A percentile compares a stretch with the other conserved stretches of the same genome.
Conservation (phyloP, 1,284 basidiomycete species). For the Trichosporon sp. region DNA sequence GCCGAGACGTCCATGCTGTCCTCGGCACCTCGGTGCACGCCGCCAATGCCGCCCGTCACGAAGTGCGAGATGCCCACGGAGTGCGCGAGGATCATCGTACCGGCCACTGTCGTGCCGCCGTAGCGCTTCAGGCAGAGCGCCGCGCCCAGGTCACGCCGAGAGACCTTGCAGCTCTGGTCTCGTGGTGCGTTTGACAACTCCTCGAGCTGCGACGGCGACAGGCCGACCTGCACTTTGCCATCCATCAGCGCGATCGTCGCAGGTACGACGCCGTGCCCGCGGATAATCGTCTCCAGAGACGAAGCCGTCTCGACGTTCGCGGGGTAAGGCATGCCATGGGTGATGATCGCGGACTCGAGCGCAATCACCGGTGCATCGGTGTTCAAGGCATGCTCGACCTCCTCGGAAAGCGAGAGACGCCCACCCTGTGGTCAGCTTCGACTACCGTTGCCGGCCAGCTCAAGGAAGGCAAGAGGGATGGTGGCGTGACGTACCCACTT, state of each 20-base stretch:
- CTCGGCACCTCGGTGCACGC: slow-evolving; percentile 91
- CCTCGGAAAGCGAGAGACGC: slow-evolving; percentile 49
- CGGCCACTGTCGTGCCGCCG: slow-evolving; percentile 87
- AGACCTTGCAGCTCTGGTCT: slow-evolving; percentile 64
- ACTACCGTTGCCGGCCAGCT: neutral
- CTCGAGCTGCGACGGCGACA: slow-evolving; percentile 62
- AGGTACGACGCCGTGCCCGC: neutral
- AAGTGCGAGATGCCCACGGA: slow-evolving; percentile 73
- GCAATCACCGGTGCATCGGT: slow-evolving; percentile 51
- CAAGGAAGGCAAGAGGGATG: neutral
- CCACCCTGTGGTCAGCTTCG: slow-evolving; percentile 18
- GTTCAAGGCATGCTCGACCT: slow-evolving; percentile 69
- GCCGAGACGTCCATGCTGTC: slow-evolving; percentile 90
- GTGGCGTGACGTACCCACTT: neutral
- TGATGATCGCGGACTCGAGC: slow-evolving; percentile 74
- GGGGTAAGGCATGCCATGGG: slow-evolving; percentile 82
- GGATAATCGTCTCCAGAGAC: slow-evolving; percentile 53
- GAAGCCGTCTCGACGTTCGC: slow-evolving; percentile 67
- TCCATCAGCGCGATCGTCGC: slow-evolving; percentile 65
- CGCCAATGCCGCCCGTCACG: slow-evolving; percentile 50
- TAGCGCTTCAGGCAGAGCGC: slow-evolving; percentile 63
- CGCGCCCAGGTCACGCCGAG: slow-evolving; percentile 77
- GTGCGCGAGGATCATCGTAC: slow-evolving; percentile 75
- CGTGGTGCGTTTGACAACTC: slow-evolving; percentile 52
- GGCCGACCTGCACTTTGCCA: slow-evolving; percentile 80